Conservation (phyloP, 2,329 filamentous ascomycete species). For the Dothistroma septosporum region DNA sequence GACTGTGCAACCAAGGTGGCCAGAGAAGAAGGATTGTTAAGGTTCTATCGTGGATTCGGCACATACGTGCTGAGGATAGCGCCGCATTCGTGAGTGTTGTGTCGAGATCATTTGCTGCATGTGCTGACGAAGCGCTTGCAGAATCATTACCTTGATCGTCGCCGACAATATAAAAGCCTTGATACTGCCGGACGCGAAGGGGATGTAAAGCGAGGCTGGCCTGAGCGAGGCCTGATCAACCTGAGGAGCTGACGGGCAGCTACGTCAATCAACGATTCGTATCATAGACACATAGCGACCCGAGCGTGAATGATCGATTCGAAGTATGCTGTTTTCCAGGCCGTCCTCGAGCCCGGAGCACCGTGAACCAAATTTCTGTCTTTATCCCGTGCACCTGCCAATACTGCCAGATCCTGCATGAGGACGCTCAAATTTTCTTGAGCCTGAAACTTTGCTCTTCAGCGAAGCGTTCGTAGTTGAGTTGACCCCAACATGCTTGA, state of each 20-base stretch:
- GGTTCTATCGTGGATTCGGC: constrained; percentile 92
- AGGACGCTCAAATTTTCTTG: too few relatives aligned
- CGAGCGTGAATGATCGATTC: too few relatives aligned
- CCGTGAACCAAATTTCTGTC: too few relatives aligned
- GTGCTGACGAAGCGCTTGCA: background rate
- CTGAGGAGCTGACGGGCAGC: background rate
- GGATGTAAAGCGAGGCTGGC: background rate
- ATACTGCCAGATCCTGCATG: too few relatives aligned
- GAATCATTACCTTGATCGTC: constrained; percentile 21
- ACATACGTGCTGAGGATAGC: constrained; percentile 67
- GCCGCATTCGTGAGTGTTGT: constrained; percentile 14
- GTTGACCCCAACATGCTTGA: background rate
- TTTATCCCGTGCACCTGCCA: too few relatives aligned
- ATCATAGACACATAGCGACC: too few relatives aligned
- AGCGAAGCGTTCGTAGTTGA: too few relatives aligned
- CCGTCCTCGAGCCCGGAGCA: too few relatives aligned
- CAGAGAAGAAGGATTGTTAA: constrained; percentile 75
- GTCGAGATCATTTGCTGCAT: background rate
- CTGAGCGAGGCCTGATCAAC: background rate
- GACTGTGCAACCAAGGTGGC: constrained; percentile 89
- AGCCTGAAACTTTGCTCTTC: too few relatives aligned
- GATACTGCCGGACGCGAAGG: background rate
- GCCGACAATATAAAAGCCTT: constrained; percentile 19
- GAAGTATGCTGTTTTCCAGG: too few relatives aligned
- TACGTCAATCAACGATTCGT: too few relatives aligned